Conservation (phyloP, 139 green algal genomes). For the Pleodorina starrii region DNA sequence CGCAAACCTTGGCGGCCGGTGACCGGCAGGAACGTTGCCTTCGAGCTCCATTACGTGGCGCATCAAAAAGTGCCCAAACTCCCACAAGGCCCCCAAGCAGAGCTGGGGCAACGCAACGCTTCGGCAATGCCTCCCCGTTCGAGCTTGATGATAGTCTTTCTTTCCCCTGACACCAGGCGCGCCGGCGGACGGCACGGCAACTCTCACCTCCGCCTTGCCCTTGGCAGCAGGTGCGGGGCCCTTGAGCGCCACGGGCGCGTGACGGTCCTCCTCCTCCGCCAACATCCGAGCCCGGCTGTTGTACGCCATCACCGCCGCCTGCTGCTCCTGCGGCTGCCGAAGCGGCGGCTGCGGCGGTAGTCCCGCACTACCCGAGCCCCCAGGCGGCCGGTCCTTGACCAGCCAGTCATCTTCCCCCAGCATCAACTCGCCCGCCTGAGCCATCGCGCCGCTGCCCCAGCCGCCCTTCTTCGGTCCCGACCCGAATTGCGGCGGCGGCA, state of each 20-base stretch:
- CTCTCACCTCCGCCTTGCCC: not conserved
- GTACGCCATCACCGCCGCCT: not conserved
- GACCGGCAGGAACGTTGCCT: no score
- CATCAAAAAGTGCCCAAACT: no score
- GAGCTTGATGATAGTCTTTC: no score
- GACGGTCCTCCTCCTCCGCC: not conserved
- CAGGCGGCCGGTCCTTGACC: not conserved
- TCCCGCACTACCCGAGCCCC: not conserved
- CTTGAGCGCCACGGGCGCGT: not conserved
- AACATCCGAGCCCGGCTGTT: not conserved
- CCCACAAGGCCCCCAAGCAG: no score
- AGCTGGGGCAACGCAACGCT: no score
- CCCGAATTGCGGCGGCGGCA: not conserved
- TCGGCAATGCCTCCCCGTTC: no score
- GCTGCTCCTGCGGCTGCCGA: not conserved
- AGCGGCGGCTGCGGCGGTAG: not conserved
- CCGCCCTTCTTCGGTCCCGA: conserved; percentile 26
- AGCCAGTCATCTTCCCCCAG: conserved; percentile 48
- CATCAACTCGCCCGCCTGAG: conserved; percentile 35
- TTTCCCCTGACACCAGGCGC: no score
- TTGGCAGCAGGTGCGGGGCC: not conserved
- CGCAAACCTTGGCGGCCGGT: no score
- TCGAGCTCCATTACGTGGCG: no score
- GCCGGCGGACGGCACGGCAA: no score
- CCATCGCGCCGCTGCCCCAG: conserved; percentile 38